Conservation (phyloP, 352 stramenopile species). For the Phytophthora palmivora region DNA sequence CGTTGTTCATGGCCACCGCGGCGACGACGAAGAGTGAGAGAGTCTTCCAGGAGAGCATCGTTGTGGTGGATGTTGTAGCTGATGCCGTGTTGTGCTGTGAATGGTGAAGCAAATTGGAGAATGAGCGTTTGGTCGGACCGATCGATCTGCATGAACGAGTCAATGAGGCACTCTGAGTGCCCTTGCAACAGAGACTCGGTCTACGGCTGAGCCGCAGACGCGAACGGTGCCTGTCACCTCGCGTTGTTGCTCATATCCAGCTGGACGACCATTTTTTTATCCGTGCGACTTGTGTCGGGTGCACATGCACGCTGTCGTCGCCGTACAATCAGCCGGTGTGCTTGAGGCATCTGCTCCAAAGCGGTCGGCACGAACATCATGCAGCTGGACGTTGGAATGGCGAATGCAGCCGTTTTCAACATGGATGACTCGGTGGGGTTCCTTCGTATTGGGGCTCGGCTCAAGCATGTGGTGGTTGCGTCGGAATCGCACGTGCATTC, state of each 20-base stretch:
- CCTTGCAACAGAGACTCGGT: conserved; percentile 19
- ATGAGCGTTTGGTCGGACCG: conserved; percentile 16
- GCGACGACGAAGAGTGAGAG: conserved; percentile 28
- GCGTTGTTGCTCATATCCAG: conserved; percentile 25
- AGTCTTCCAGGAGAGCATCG: conserved; percentile 32
- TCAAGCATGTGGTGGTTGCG: neutral
- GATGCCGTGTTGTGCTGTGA: conserved; percentile 2
- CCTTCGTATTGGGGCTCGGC: neutral
- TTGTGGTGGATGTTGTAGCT: neutral
- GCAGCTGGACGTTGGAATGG: conserved; percentile 9
- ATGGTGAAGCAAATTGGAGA: conserved; percentile 30
- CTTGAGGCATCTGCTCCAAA: conserved; percentile 12
- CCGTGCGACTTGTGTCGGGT: conserved; percentile 7
- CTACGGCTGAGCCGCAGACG: conserved; percentile 8
- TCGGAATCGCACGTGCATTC: neutral
- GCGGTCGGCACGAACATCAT: conserved; percentile 5
- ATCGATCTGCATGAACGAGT: neutral
- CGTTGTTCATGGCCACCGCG: conserved; percentile 33
- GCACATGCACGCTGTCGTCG: neutral
- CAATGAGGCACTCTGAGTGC: conserved; percentile 3
- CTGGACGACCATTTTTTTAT: conserved; percentile 30
- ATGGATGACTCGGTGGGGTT: neutral
- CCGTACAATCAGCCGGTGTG: conserved; percentile 4
- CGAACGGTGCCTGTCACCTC: conserved; percentile 18
- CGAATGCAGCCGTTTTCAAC: neutral